A percentile compares a stretch with the other conserved stretches of the same genome.
phyloP scores from a whole-genome alignment of 2,329 filamentous ascomycete genomes.

The Hymenoscyphus infarciens region DNA sequence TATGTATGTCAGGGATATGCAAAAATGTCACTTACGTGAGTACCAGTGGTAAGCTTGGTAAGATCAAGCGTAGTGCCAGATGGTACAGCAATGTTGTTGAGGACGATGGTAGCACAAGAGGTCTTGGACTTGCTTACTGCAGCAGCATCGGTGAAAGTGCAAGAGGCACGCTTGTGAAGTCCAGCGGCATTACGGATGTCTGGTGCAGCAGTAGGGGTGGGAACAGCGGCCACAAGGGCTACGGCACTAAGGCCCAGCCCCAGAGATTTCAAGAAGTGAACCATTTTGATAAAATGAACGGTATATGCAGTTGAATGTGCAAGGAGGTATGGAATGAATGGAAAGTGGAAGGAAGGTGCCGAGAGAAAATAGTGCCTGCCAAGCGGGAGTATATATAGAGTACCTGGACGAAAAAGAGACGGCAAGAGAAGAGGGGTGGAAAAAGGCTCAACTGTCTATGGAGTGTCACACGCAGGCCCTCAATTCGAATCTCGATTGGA shows the following conservation, averaged over 20 bases:
- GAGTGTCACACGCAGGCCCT: not conserved
- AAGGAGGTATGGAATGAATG: conserved; percentile 7
- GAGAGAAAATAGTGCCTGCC: conserved; percentile 1
- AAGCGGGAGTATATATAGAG: not conserved
- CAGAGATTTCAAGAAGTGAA: conserved; percentile 23
- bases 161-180: conserved; percentile 35
- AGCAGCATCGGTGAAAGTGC: conserved; percentile 48
- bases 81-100: conserved; percentile 53
- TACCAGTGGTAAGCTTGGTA: conserved; percentile 47
- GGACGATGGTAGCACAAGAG: conserved; percentile 50
- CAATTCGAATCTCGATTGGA: not conserved
- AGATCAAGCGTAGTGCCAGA: conserved; percentile 56
- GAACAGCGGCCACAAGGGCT: conserved; percentile 21
- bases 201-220: conserved; percentile 26
- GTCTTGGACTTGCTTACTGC: conserved; percentile 44
- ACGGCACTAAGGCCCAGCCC: conserved; percentile 26
- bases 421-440: not conserved
- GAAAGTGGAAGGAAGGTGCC: conserved; percentile 11
- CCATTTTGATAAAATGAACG: conserved; percentile 20
- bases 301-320: not conserved
- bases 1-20: not conserved
- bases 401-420: not conserved
- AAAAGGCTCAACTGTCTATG: not conserved
- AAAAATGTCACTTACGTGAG: conserved; percentile 27
- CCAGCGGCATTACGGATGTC: conserved; percentile 17